These are phyloP conservation scores for Hypoxylon sp. DNA, from an alignment of 2,329 filamentous ascomycete species.

Conservation along the genomic window DNA sequence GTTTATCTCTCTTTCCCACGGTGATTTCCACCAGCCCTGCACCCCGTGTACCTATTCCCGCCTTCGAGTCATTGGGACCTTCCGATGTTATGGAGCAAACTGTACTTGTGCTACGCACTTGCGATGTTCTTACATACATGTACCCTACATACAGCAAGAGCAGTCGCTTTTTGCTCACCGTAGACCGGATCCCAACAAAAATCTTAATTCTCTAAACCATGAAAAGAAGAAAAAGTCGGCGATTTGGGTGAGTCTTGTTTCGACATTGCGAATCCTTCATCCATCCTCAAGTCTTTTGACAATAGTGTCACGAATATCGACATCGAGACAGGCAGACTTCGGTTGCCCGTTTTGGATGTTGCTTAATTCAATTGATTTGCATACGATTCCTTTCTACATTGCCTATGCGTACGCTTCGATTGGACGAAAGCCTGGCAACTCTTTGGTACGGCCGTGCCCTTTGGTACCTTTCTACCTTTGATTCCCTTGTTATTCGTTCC, in stretches of 20 bases:
- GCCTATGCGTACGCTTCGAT: conserved; percentile 30
- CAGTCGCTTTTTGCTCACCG: conserved; percentile 14
- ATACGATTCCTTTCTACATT: conserved; percentile 5
- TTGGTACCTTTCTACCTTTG: conserved; percentile 19
- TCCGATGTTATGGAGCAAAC: conserved; percentile 1
- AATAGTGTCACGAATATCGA: conserved; percentile 28
- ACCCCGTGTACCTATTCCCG: conserved; percentile 10
- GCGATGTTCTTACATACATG: conserved; percentile 13
- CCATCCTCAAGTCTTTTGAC: conserved; percentile 15
- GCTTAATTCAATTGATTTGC: conserved; percentile 29
- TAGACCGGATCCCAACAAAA: conserved; percentile 43
- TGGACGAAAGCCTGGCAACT: conserved; percentile 26
- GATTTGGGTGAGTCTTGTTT: conserved; percentile 35
- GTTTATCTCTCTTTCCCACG: conserved; percentile 16
- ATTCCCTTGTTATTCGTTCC: conserved; percentile 38
- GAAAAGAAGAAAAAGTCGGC: conserved; percentile 39
- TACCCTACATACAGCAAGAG: too few relatives aligned
- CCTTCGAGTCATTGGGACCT: conserved; percentile 17
- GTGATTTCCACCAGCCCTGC: background rate
- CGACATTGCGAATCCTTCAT: conserved; percentile 38
- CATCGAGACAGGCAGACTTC: conserved; percentile 17
- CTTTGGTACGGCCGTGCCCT: conserved; percentile 35
- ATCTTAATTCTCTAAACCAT: conserved; percentile 25
- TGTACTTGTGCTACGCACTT: conserved; percentile 12
- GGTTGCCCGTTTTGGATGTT: conserved; percentile 43